These are phyloP conservation scores for Borealophlyctis nickersoniae DNA, from an alignment of 192 early-diverging fungal species.

Conservation along the genomic window DNA sequence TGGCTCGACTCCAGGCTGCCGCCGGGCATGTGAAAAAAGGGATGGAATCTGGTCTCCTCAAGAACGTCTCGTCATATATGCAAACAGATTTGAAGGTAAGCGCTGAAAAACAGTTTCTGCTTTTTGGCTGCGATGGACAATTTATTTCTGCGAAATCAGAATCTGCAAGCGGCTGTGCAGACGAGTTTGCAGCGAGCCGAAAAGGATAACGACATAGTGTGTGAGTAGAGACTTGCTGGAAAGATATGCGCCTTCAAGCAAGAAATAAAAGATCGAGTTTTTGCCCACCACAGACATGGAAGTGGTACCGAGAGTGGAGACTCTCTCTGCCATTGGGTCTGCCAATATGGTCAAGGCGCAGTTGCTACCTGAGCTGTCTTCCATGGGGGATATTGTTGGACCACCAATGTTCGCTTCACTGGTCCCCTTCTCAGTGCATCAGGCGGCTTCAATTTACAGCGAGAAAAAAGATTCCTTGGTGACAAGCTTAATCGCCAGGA, in stretches of 20 bases:
- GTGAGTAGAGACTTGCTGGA: constrained; percentile 29
- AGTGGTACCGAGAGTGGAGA: constrained; percentile 59
- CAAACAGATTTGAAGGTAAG: constrained; percentile 32
- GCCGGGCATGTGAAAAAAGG: constrained; percentile 19
- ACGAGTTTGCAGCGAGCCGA: constrained; percentile 58
- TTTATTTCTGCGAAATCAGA: constrained; percentile 11
- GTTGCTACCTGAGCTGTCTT: constrained; percentile 64
- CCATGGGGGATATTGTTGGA: constrained; percentile 48
- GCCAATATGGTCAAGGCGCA: constrained; percentile 72
- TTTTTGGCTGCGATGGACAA: not conserved
- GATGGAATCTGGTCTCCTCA: constrained; percentile 23
- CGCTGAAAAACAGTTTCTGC: not conserved
- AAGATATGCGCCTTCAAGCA: too few species aligned
- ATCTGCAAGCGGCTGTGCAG: constrained; percentile 20
- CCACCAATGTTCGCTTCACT: constrained; percentile 79
- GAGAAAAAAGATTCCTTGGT: constrained; percentile 77
- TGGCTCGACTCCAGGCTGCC: constrained; percentile 68
- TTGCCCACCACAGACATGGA: constrained; percentile 55
- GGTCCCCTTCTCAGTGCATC: constrained; percentile 89
- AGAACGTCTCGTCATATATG: constrained; percentile 20
- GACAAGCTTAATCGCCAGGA: constrained; percentile 57
- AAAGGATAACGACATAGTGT: constrained; percentile 89
- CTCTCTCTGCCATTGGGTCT: constrained; percentile 58
- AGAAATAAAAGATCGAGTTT: not conserved
- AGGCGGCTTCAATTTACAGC: constrained; percentile 82